Conservation (phyloP, 2,329 filamentous ascomycete genomes). For the Fusarium acutatum region DNA sequence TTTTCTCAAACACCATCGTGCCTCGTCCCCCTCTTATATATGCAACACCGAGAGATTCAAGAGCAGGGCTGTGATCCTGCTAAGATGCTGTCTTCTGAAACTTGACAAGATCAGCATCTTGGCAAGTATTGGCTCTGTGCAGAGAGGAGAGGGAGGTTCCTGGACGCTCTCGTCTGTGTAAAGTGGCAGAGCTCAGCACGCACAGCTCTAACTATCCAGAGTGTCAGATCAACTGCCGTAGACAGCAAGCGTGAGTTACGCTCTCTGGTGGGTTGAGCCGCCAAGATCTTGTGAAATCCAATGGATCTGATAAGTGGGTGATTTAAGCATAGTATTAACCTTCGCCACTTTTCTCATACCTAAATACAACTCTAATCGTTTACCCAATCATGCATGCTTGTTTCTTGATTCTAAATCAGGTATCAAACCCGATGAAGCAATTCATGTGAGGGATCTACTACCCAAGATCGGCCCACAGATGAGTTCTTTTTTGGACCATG, state of each 20-base stretch:
- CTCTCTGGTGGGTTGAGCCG: background rate
- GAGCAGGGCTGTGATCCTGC: slow-evolving; percentile 10
- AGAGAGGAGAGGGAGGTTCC: background rate
- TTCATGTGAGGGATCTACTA: background rate
- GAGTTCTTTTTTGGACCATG: background rate
- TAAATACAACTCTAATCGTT: slow-evolving; percentile 13
- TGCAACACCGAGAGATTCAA: slow-evolving; percentile 2
- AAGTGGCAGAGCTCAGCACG: background rate
- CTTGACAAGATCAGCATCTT: slow-evolving; percentile 31
- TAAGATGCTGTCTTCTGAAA: slow-evolving; percentile 21
- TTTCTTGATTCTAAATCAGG: background rate
- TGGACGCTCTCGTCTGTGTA: background rate
- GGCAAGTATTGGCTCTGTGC: slow-evolving; percentile 4
- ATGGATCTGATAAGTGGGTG: slow-evolving; percentile 1
- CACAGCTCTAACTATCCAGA: background rate
- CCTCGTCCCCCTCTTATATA: slow-evolving; percentile 28
- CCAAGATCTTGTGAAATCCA: slow-evolving; percentile 7
- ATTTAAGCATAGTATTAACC: slow-evolving; percentile 18
- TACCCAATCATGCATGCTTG: background rate
- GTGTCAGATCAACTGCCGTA: background rate
- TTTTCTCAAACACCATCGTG: background rate
- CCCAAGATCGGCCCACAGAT: background rate
- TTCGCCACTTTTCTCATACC: slow-evolving; percentile 14
- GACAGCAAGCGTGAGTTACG: background rate
- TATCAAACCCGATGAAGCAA: background rate